Evolutionary conservation across 2,329 filamentous ascomycete genomes (phyloP).

Genomic region (Paracoccidioides lutzii): DNA sequence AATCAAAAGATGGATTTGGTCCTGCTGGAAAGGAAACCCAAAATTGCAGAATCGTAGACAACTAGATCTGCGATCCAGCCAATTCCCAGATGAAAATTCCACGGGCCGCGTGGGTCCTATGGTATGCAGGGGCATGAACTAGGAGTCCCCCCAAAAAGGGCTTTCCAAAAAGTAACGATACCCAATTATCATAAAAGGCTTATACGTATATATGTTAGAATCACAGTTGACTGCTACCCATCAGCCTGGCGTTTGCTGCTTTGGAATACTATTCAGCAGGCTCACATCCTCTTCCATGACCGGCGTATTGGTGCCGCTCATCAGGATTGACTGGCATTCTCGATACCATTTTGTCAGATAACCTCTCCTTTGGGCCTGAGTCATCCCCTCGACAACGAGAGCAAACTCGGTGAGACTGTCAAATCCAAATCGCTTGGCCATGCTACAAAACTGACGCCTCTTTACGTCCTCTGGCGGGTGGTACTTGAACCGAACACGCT

Average conservation of each 20-base stretch:
- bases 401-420: slow-evolving; percentile 70
- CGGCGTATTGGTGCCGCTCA: neutral
- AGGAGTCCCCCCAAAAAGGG: neutral
- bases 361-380: slow-evolving; percentile 64
- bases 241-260: neutral
- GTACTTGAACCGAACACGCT: slow-evolving; percentile 46
- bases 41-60: neutral
- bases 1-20: neutral
- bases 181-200: neutral
- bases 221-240: neutral
- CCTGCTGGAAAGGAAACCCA: neutral
- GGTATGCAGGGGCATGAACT: neutral
- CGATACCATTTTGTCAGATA: slow-evolving; percentile 73
- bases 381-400: slow-evolving; percentile 80
- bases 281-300: neutral
- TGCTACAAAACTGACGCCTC: slow-evolving; percentile 75
- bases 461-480: slow-evolving; percentile 63
- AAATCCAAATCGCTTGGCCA: slow-evolving; percentile 71
- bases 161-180: neutral
- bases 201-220: neutral
- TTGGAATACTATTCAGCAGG: neutral
- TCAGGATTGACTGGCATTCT: slow-evolving; percentile 42
- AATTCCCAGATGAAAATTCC: neutral
- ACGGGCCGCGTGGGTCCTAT: neutral
- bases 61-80: neutral